phyloP scores from a whole-genome alignment of 495 filamentous ascomycete species.

The Penicillium taxi region DNA sequence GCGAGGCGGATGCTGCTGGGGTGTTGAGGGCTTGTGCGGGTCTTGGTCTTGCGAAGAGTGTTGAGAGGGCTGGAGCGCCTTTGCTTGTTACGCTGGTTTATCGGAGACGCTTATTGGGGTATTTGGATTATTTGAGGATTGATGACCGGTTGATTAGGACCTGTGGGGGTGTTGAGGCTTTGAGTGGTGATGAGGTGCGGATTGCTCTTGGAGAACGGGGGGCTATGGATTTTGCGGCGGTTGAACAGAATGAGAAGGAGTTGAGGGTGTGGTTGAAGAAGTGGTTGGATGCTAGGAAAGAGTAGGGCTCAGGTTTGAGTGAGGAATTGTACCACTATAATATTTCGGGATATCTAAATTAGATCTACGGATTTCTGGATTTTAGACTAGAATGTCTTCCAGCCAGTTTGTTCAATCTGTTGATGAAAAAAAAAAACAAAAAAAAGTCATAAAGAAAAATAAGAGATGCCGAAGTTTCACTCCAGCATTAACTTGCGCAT shows the following conservation, averaged over 20 bases:
- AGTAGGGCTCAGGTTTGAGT: neutral
- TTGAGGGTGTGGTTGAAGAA: constrained; percentile 30
- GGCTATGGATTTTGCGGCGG: constrained; percentile 24
- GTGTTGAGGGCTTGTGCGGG: constrained; percentile 38
- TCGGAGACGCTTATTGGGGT: constrained; percentile 31
- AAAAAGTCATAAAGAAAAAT: too few species aligned
- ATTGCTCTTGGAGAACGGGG: constrained; percentile 48
- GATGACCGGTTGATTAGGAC: constrained; percentile 53
- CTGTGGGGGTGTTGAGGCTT: constrained; percentile 41
- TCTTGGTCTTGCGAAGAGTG: constrained; percentile 38
- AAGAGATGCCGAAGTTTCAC: too few species aligned
- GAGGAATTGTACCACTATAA: too few species aligned
- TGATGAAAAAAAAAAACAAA: too few species aligned
- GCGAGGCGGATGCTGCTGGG: constrained; percentile 13
- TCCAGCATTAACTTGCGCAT: too few species aligned
- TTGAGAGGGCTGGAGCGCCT: constrained; percentile 20
- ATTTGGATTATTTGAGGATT: constrained; percentile 44
- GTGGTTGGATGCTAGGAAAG: constrained; percentile 23
- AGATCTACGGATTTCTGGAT: too few species aligned
- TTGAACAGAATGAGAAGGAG: constrained; percentile 11
- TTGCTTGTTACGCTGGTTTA: constrained; percentile 28
- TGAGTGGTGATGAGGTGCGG: constrained; percentile 48
- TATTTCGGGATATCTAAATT: too few species aligned
- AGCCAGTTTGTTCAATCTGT: too few species aligned
- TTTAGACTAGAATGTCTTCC: too few species aligned